phyloP scores from a whole-genome alignment of 2,329 filamentous ascomycete genomes.

The Cladorrhinum sp. region DNA sequence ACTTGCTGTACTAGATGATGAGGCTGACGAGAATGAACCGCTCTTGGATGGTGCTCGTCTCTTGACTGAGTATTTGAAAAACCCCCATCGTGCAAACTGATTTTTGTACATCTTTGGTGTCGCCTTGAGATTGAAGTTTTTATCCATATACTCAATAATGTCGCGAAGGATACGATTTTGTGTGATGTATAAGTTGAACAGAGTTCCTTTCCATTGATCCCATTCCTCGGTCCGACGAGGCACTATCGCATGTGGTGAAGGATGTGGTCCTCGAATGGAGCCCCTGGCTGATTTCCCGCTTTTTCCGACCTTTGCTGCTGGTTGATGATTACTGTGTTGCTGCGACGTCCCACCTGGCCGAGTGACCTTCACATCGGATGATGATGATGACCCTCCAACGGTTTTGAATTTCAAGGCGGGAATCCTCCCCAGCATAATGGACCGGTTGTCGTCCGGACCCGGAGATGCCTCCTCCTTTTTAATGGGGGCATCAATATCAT shows the following conservation, averaged over 20 bases:
- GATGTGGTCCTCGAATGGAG: constrained; percentile 8
- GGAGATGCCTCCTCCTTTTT: constrained; percentile 20
- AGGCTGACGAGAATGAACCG: constrained; percentile 3
- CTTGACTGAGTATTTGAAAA: constrained; percentile 29
- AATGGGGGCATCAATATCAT: constrained; percentile 12
- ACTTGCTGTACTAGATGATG: neutral
- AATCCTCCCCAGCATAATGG: neutral
- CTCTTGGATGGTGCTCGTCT: constrained; percentile 16
- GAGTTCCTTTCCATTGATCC: constrained; percentile 26
- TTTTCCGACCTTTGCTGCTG: constrained; percentile 5
- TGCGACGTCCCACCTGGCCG: neutral
- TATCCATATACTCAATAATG: constrained; percentile 28
- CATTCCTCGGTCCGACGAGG: constrained; percentile 26
- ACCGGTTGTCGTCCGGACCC: constrained; percentile 2
- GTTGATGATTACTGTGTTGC: neutral
- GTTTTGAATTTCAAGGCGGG: constrained; percentile 14
- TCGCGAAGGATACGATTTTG: constrained; percentile 27
- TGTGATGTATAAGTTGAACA: constrained; percentile 28
- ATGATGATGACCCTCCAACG: neutral
- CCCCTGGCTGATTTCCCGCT: constrained; percentile 1
- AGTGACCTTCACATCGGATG: neutral
- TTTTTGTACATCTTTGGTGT: constrained; percentile 31
- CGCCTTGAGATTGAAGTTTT: constrained; percentile 23
- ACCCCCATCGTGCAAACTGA: constrained; percentile 27
- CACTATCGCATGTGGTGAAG: constrained; percentile 14